Conservation (phyloP, 208 protist genomes). For the Trypanosoma congolense region DNA sequence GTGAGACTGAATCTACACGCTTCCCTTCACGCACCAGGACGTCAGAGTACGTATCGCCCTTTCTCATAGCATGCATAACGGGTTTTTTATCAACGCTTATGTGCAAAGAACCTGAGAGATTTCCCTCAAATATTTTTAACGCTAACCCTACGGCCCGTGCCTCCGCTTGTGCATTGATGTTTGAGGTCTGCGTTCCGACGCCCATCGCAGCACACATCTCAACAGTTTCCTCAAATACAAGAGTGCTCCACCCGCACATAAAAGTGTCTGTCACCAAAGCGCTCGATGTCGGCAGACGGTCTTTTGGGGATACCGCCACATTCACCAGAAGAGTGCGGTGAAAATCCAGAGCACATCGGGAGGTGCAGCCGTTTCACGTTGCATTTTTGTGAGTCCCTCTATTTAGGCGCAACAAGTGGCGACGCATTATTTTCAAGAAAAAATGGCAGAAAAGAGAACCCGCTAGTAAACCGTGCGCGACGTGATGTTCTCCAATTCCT, state of each 20-base stretch:
- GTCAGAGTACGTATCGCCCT: background rate
- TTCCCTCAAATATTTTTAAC: background rate
- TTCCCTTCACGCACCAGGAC: background rate
- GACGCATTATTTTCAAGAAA: background rate
- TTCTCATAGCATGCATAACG: slow-evolving; percentile 3
- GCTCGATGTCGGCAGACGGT: background rate
- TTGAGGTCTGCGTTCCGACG: background rate
- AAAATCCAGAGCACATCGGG: background rate
- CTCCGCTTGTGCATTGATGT: slow-evolving; percentile 2
- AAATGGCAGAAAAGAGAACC: background rate
- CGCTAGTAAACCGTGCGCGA: background rate
- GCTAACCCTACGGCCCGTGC: background rate
- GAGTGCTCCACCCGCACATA: background rate
- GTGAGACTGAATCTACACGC: background rate
- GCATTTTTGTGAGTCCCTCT: background rate
- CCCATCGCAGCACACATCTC: background rate
- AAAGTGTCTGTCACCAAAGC: background rate
- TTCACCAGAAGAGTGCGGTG: background rate
- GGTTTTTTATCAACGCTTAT: slow-evolving; percentile 1
- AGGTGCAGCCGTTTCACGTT: background rate
- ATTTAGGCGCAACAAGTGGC: background rate
- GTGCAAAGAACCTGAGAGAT: background rate
- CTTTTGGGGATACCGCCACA: background rate
- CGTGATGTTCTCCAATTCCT: background rate
- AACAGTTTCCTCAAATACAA: slow-evolving; percentile 1